These are phyloP conservation scores for Solanum etuberosum DNA, from an alignment of 257 asterid species.

Conservation along the genomic window DNA sequence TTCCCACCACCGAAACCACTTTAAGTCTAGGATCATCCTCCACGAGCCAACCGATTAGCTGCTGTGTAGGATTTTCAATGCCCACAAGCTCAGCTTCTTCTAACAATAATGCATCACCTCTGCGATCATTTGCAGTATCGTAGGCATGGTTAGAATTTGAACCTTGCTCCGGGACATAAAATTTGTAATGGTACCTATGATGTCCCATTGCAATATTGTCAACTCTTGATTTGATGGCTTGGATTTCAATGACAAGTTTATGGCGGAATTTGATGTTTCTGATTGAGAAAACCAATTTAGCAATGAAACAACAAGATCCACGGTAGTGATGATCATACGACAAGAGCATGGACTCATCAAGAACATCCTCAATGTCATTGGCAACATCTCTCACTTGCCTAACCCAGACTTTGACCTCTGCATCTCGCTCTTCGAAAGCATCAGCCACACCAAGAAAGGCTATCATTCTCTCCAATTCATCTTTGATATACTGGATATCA, in stretches of 20 bases:
- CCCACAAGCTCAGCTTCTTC: constrained; percentile 27
- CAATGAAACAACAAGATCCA: background rate
- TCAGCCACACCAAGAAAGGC: constrained; percentile 5
- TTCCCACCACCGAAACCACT: constrained; percentile 21
- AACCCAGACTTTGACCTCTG: background rate
- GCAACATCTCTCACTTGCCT: constrained; percentile 6
- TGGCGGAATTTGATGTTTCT: constrained; percentile 1
- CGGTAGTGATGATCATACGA: background rate
- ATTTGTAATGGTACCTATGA: constrained; percentile 2
- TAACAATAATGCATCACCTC: constrained; percentile 17
- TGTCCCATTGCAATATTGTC: constrained; percentile 2
- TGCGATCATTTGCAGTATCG: background rate
- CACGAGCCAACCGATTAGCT: constrained; percentile 1
- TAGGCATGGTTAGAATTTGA: background rate
- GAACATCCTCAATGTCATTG: background rate
- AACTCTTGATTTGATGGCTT: constrained; percentile 1
- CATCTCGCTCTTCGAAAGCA: background rate
- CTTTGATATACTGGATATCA: constrained; percentile 1
- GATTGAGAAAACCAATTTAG: background rate
- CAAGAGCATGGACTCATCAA: constrained; percentile 11
- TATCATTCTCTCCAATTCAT: background rate
- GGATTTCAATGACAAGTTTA: constrained; percentile 11
- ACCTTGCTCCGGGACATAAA: background rate
- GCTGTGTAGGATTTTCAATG: constrained; percentile 13
- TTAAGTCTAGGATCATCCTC: constrained; percentile 7